These are phyloP conservation scores for Cladosporium austrohemisphaericum DNA, from an alignment of 2,329 filamentous ascomycete genomes.

Conservation along the genomic window DNA sequence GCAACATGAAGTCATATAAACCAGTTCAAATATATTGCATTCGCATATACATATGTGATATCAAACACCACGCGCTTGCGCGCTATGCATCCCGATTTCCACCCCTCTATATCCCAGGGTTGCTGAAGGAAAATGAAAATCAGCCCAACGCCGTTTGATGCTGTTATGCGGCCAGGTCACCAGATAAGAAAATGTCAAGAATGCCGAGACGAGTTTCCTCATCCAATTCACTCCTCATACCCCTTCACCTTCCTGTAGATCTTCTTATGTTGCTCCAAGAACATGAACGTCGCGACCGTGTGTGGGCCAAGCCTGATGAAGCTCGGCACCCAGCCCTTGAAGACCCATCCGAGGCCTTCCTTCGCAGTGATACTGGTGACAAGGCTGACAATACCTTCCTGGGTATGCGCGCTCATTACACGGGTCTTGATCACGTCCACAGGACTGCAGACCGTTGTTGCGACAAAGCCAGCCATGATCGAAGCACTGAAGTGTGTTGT, in stretches of 20 bases:
- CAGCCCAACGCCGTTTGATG: constrained; percentile 9
- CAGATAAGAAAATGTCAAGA: neutral
- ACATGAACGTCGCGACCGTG: constrained; percentile 82
- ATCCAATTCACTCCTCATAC: constrained; percentile 7
- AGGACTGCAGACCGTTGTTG: constrained; percentile 78
- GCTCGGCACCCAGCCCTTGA: constrained; percentile 84
- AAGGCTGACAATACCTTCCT: constrained; percentile 53
- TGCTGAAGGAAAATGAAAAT: neutral
- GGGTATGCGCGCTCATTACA: constrained; percentile 67
- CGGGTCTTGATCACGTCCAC: constrained; percentile 88
- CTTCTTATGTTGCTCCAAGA: constrained; percentile 82
- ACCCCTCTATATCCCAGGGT: constrained; percentile 3
- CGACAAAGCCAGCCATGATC: constrained; percentile 74
- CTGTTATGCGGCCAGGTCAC: neutral
- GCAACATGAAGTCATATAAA: too few species aligned
- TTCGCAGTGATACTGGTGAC: constrained; percentile 64
- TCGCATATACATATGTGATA: neutral
- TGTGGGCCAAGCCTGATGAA: constrained; percentile 67
- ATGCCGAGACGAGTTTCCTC: too few species aligned
- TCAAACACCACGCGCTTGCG: constrained; percentile 3
- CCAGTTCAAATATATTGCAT: too few species aligned
- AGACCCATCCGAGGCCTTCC: constrained; percentile 78
- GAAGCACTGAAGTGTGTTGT: constrained; percentile 74
- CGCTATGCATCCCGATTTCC: neutral
- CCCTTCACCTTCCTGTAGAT: constrained; percentile 54